These are phyloP conservation scores for Nicotiana benthamiana DNA, from an alignment of 257 asterid species.

Conservation along the genomic window DNA sequence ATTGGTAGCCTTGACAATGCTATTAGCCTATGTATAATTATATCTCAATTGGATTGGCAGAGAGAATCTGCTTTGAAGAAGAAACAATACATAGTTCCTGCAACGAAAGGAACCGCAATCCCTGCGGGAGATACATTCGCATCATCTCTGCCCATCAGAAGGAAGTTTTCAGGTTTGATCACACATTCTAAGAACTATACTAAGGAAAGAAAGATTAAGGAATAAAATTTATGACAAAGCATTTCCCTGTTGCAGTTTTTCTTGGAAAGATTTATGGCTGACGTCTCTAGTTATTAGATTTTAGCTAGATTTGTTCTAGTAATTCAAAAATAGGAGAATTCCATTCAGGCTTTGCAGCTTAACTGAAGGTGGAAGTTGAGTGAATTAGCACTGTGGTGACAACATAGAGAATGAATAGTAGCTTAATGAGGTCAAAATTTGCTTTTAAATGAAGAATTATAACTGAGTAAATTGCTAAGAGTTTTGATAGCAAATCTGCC, in stretches of 20 bases:
- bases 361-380: neutral
- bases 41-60: constrained; percentile 24
- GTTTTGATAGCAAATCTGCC: constrained; percentile 39
- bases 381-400: neutral
- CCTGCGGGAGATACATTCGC: constrained; percentile 17
- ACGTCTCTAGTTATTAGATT: neutral
- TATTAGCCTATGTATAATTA: neutral
- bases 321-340: neutral
- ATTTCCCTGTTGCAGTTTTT: neutral
- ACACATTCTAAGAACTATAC: constrained; percentile 7
- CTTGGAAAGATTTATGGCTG: neutral
- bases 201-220: neutral
- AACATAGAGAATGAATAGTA: neutral
- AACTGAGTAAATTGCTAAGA: constrained; percentile 4
- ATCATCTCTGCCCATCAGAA: constrained; percentile 16
- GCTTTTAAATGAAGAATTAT: neutral
- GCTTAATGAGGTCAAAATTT: neutral
- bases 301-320: neutral
- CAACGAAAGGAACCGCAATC: constrained; percentile 22
- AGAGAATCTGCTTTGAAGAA: constrained; percentile 77
- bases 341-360: neutral
- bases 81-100: constrained; percentile 41
- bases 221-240: neutral
- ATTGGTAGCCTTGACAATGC: neutral
- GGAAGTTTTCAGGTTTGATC: constrained; percentile 51